Percentiles rank a stretch among this genome's conserved stretches.
These are phyloP conservation scores for Zymoseptoria passerinii DNA, from an alignment of 2,329 filamentous ascomycete genomes.

Conservation along the genomic window DNA sequence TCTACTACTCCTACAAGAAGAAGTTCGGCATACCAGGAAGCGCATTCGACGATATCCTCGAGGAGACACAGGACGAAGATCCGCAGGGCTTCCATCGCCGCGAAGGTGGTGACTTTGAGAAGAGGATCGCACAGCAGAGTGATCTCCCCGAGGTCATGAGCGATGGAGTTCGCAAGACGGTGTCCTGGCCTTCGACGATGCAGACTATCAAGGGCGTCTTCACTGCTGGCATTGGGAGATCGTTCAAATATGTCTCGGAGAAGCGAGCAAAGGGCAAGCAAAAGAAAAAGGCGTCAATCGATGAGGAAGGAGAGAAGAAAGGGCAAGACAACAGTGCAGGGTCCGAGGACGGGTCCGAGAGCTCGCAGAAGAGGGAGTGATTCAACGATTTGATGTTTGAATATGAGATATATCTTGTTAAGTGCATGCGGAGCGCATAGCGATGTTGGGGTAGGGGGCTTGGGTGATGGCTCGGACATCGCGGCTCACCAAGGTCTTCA, in stretches of 20 bases:
- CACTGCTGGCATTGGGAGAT: slow-evolving; percentile 64
- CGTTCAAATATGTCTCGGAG: slow-evolving; percentile 69
- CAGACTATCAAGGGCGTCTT: slow-evolving; percentile 79
- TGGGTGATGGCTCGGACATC: neutral
- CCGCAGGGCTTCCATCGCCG: slow-evolving; percentile 59
- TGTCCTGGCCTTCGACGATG: slow-evolving; percentile 82
- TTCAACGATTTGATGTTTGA: neutral
- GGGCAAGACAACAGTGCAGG: neutral
- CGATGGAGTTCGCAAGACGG: slow-evolving; percentile 73
- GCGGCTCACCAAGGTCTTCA: neutral
- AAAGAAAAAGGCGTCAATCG: slow-evolving; percentile 39
- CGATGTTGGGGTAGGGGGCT: neutral
- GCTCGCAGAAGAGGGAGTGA: neutral
- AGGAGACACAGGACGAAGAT: slow-evolving; percentile 61
- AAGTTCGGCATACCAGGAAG: slow-evolving; percentile 77
- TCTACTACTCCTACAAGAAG: slow-evolving; percentile 92
- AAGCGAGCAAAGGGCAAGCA: slow-evolving; percentile 50
- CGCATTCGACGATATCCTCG: slow-evolving; percentile 80
- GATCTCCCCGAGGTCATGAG: slow-evolving; percentile 65
- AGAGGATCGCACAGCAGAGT: slow-evolving; percentile 66
- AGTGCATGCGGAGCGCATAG: neutral
- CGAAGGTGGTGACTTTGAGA: slow-evolving; percentile 78
- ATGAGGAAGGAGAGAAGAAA: slow-evolving; percentile 60
- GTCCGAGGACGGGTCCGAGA: neutral
- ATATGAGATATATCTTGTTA: neutral